phyloP scores from a whole-genome alignment of 2,329 filamentous ascomycete genomes.

The Fusarium praegraminearum region DNA sequence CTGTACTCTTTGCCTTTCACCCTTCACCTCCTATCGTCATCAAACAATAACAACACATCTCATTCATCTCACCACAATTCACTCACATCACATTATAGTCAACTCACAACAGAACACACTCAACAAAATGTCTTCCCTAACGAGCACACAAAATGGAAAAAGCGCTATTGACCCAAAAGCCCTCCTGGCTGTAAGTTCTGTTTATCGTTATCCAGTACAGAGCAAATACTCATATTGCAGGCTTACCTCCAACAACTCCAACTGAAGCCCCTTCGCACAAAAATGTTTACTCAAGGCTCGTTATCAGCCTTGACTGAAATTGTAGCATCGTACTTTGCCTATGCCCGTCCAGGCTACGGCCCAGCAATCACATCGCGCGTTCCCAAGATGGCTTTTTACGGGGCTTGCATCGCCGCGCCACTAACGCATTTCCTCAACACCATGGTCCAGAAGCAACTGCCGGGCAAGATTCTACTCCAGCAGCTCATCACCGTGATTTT shows the following conservation, averaged over 20 bases:
- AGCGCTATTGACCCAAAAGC: conserved; percentile 9
- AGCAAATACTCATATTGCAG: not conserved
- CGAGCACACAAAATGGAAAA: conserved; percentile 1
- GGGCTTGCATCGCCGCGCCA: conserved; percentile 22
- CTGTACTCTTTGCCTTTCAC: not conserved
- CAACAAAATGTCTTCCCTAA: conserved; percentile 1
- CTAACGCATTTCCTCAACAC: conserved; percentile 20
- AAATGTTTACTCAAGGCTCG: conserved; percentile 18
- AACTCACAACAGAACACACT: not conserved
- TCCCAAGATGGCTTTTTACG: conserved; percentile 33
- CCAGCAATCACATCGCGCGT: conserved; percentile 26
- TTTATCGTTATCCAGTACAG: not conserved
- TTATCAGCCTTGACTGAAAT: conserved; percentile 25
- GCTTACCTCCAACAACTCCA: conserved; percentile 26
- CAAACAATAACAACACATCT: conserved; percentile 10
- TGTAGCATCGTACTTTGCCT: conserved; percentile 19
- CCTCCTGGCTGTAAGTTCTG: not conserved
- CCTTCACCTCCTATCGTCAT: conserved; percentile 12
- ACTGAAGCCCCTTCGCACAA: conserved; percentile 21
- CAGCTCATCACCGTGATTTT: conserved; percentile 14
- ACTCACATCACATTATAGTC: not conserved
- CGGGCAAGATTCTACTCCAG: conserved; percentile 1
- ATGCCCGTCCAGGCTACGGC: conserved; percentile 14
- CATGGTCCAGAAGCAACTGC: conserved; percentile 5
- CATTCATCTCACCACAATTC: conserved; percentile 1